Base-by-base conservation (phyloP, 2,329 filamentous ascomycete genomes). In the Phialophora macrospora region DNA sequence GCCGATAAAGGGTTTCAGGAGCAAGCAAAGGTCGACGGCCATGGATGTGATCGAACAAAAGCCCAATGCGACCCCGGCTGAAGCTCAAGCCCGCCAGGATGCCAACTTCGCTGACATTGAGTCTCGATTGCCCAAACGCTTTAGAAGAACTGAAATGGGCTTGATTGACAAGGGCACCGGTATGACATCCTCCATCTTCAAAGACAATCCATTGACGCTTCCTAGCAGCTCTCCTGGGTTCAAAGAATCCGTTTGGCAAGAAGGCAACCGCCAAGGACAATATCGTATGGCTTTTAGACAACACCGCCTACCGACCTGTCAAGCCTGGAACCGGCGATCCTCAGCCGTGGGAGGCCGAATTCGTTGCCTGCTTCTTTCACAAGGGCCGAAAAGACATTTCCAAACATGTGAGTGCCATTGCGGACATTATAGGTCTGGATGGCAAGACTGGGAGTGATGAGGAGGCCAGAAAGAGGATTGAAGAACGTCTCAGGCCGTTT, bases 251-350 rank as follows among this genome's bases (percentile, higher is more conserved):
- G 0, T 79, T 88, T 12, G 82, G 85, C 0, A 84, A 84, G 54
- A 80, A 82, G 38, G 85, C 92, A 55, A 84, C 87, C 62, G 81
- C 83, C 17, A 79, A 85, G n/a, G 77, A 82, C 57, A 90, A 97
- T 75, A 87, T 86, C 14, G 88, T 97, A 48, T 97, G 94, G 94
- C 81, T 97, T 7, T 82, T 97, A 55, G 93, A 98, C 80, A 97
- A 95, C 74, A 94, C 91, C 2, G 93, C 93, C 4, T 94, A 90
- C 75, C 86, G 87, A 66, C 72, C 76, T 26, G 58, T 74, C 60
- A 74, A 75, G 68, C 54, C 73, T 65, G 72, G 73, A 20, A 73
- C 76, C 64, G 77, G 78, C 1, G 26, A 32, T 12, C n/a, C 48
- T 55, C 60, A 76, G 75, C 68, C 73, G 60, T 97, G 93, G 92